Percentiles rank a stretch among this genome's conserved stretches.
Evolutionary conservation across 371 early-diverging fungal genomes (phyloP).

Genomic region (Mucor saturninus): DNA sequence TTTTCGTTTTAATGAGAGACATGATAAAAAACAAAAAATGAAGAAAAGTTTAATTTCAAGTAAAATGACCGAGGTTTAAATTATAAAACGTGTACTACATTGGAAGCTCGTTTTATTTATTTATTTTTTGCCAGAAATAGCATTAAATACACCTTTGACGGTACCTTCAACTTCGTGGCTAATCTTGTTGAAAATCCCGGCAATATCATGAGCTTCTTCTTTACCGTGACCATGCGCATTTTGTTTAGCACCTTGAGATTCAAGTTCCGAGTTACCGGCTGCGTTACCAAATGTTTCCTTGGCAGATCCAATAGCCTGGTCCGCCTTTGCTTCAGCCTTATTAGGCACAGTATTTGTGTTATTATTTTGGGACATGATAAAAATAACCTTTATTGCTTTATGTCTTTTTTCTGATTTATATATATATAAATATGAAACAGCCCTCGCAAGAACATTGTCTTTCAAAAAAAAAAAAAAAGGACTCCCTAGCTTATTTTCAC

Average conservation of each 20-base stretch:
- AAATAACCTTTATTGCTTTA: too few relatives aligned
- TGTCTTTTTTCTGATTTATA: too few relatives aligned
- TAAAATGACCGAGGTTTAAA: neutral
- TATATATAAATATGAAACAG: too few relatives aligned
- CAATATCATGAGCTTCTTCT: constrained; percentile 2
- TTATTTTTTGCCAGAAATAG: constrained; percentile 10
- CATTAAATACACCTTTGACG: constrained; percentile 5
- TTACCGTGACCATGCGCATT: constrained; percentile 20
- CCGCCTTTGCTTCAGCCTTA: neutral
- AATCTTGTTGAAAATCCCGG: constrained; percentile 2
- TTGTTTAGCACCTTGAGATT: constrained; percentile 25
- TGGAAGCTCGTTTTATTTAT: neutral
- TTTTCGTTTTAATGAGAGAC: constrained; percentile 11
- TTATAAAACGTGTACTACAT: neutral
- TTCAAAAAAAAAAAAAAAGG: too few relatives aligned
- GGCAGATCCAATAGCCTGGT: constrained; percentile 19
- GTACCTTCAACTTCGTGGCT: constrained; percentile 10
- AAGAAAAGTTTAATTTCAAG: neutral
- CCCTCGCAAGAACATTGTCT: too few relatives aligned
- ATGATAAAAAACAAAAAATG: neutral
- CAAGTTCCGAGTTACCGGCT: constrained; percentile 26
- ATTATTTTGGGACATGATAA: neutral
- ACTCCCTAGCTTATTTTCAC: too few relatives aligned
- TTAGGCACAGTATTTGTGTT: neutral
- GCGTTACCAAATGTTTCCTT: constrained; percentile 30